Evolutionary conservation across 2,329 filamentous ascomycete genomes (phyloP).

Genomic region (Ascochyta clinopodiicola): DNA sequence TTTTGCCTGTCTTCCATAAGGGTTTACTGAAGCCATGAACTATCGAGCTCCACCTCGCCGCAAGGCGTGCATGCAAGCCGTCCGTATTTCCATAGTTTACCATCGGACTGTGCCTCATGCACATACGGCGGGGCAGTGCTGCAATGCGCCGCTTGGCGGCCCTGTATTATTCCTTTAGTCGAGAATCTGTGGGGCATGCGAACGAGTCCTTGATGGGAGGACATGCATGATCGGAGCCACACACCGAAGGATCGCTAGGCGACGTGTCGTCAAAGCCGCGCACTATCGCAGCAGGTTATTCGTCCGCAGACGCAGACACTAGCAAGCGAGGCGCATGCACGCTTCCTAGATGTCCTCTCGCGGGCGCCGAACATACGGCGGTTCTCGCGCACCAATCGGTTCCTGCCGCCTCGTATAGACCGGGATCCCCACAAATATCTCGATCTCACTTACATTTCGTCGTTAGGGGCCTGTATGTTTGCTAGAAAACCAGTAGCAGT

Average conservation of each 20-base stretch:
- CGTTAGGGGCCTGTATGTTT: background rate
- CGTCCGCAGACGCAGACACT: constrained; percentile 7
- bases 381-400: constrained; percentile 1
- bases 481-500: background rate
- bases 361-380: constrained; percentile 8
- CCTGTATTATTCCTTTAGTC: background rate
- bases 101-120: background rate
- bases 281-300: background rate
- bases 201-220: constrained; percentile 13
- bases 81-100: background rate
- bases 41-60: background rate
- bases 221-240: constrained; percentile 10
- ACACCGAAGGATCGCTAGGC: background rate
- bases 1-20: background rate
- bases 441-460: background rate
- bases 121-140: background rate
- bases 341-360: constrained; percentile 4
- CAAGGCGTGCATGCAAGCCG: background rate
- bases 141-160: background rate
- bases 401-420: constrained; percentile 1
- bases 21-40: background rate
- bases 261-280: constrained; percentile 8
- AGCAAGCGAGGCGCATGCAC: constrained; percentile 8
- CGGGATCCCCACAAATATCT: background rate
- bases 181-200: constrained; percentile 11